Evolutionary conservation across 805 yeast genomes (phyloP).

Genomic region (Metschnikowia proteae): DNA sequence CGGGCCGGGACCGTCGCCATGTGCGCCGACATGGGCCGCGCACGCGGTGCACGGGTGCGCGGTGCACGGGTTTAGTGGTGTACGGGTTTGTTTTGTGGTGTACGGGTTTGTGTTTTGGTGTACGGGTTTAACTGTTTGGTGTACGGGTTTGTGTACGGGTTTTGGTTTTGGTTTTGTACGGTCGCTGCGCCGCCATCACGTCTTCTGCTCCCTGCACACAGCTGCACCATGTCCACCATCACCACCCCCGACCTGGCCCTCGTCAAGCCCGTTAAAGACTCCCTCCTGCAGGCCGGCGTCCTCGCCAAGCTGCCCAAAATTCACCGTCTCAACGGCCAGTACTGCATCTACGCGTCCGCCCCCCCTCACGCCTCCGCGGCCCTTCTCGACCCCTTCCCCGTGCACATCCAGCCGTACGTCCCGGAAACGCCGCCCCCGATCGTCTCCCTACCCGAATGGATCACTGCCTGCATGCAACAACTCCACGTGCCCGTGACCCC

Average conservation of each 20-base stretch:
- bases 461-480: background rate
- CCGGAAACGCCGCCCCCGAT: background rate
- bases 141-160: background rate
- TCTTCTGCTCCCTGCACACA: background rate
- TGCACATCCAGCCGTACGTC: background rate
- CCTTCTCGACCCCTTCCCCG: background rate
- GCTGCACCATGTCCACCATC: slow-evolving; percentile 7
- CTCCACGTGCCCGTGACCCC: background rate
- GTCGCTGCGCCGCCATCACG: background rate
- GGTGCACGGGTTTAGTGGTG: too few relatives aligned
- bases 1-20: too few relatives aligned
- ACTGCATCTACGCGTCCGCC: slow-evolving; percentile 5
- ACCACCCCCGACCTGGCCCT: slow-evolving; percentile 8
- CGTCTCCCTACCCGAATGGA: background rate
- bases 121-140: too few relatives aligned
- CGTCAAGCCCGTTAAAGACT: slow-evolving; percentile 11
- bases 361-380: background rate
- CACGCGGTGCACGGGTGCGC: too few relatives aligned
- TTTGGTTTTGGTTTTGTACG: too few relatives aligned
- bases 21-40: too few relatives aligned
- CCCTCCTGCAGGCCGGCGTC: slow-evolving; percentile 5
- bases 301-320: slow-evolving; percentile 11
- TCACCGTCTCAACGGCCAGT: background rate
- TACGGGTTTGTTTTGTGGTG: too few relatives aligned
- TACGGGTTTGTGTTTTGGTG: too few relatives aligned